phyloP scores from a whole-genome alignment of 805 yeast species.

The Cyberlindnera euphorbiae region DNA sequence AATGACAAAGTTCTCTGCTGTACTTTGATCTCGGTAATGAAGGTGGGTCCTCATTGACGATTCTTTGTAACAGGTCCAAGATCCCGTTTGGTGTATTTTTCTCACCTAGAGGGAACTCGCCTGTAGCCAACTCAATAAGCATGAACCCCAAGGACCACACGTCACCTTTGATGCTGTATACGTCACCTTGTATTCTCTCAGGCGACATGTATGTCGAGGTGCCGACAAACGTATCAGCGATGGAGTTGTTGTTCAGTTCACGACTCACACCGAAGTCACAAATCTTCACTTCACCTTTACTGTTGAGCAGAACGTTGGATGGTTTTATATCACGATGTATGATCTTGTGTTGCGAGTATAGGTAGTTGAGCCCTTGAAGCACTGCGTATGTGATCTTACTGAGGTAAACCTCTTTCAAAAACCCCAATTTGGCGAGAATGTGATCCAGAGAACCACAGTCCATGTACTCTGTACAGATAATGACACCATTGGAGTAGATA shows the following conservation, averaged over 20 bases:
- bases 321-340: slow-evolving; percentile 97
- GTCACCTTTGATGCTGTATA: slow-evolving; percentile 91
- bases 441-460: slow-evolving; percentile 92
- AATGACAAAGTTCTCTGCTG: slow-evolving; percentile 49
- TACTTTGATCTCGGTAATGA: slow-evolving; percentile 42
- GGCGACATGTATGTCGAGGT: slow-evolving; percentile 98
- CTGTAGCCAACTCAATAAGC: slow-evolving; percentile 84
- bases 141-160: slow-evolving; percentile 95
- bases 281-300: slow-evolving; percentile 80
- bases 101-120: slow-evolving; percentile 72
- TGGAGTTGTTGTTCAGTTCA: slow-evolving; percentile 77
- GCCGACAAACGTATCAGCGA: slow-evolving; percentile 97
- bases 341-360: slow-evolving; percentile 79
- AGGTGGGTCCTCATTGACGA: slow-evolving; percentile 92
- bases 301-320: slow-evolving; percentile 83
- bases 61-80: slow-evolving; percentile 82
- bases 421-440: slow-evolving; percentile 56
- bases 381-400: slow-evolving; percentile 74
- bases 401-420: slow-evolving; percentile 62
- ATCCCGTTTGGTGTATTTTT: slow-evolving; percentile 76
- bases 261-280: slow-evolving; percentile 97
- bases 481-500: slow-evolving; percentile 53
- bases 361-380: slow-evolving; percentile 72
- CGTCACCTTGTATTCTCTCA: slow-evolving; percentile 92
- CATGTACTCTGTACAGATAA: slow-evolving; percentile 93